Base-by-base conservation (phyloP, 257 asterid genomes). In the Plectranthus barbatus region DNA sequence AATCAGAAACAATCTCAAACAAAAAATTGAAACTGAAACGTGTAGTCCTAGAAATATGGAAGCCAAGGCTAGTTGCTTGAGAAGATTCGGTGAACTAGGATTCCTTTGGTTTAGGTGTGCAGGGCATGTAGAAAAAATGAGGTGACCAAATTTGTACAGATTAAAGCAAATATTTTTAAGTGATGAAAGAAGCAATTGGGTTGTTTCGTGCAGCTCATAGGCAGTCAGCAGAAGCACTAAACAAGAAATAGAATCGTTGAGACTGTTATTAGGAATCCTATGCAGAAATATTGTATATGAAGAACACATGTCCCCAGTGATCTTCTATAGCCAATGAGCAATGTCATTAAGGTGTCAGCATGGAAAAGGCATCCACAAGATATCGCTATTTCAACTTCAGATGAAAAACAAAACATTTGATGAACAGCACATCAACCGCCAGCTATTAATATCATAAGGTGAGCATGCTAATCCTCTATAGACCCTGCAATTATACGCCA, bases 371-470 rank as follows among this genome's bases (percentile, higher is more conserved):
- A 82, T 56, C 80, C 80, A 72, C 72, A 60, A 58, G 73, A 55
- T 76, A 72, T 77, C 80, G 51, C 74, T 64, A 78, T 70, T 74
- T 78, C 73, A 75, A 86, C 96, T 84, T 88, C 91, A 91, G 89
- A 87, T 76, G 92, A 70, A 87, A 87, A 88, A 88, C 80, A 81
- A 81, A 90, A 90, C 90, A 85, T 84, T 85, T 78, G 86, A 79
- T 80, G 96, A 84, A 93, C 95, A 93, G 95, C 96, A 84, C 83
- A 93, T 93, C 97, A 93, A 87, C 94, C 99, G 87, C 97, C 99
- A 83, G 96, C 90, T 82, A 87, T 79, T 77, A 85, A 79, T 80
- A 90, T 90, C 88, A 87, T 77, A 85, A 86, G 86, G 86, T 79
- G 95, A 86, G 95, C 96, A 83, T 52, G 95, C 88, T 87, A 93